A percentile compares a stretch with the other conserved stretches of the same genome.
phyloP scores from a whole-genome alignment of 2,329 filamentous ascomycete species.

The Dichotomopilus funicola region DNA sequence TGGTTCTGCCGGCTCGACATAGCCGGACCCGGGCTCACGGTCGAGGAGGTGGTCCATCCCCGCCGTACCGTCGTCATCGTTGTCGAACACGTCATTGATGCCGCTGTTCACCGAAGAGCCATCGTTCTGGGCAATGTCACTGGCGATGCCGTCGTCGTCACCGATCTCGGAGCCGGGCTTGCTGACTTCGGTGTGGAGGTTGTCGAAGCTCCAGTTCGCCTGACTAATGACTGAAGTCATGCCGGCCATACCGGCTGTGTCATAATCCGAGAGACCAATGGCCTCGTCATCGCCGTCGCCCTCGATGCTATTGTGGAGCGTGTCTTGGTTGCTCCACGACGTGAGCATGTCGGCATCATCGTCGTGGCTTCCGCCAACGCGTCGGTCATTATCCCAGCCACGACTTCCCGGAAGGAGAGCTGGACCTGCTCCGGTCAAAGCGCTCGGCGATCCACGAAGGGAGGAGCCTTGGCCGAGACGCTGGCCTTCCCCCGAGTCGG shows the following conservation, averaged over 20 bases:
- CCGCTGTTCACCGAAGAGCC: constrained; percentile 28
- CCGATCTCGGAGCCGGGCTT: constrained; percentile 26
- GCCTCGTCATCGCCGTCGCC: constrained; percentile 36
- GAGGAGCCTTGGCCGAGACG: constrained; percentile 79
- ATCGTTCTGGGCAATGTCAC: constrained; percentile 34
- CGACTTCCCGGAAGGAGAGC: constrained; percentile 58
- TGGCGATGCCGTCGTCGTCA: constrained; percentile 29
- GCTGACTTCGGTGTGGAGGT: constrained; percentile 25
- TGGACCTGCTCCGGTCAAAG: constrained; percentile 71
- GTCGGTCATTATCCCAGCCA: constrained; percentile 45
- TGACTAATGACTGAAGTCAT: constrained; percentile 23
- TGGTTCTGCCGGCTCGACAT: constrained; percentile 19
- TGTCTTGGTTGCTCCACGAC: constrained; percentile 14
- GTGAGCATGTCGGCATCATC: constrained; percentile 18
- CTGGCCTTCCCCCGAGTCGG: constrained; percentile 68
- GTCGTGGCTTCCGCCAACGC: constrained; percentile 22
- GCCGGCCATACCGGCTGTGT: constrained; percentile 24
- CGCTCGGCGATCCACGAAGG: constrained; percentile 87
- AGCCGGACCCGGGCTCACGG: constrained; percentile 22
- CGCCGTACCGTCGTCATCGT: background rate
- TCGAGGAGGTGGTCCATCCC: constrained; percentile 27
- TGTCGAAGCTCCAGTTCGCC: constrained; percentile 42
- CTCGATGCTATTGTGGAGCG: constrained; percentile 24
- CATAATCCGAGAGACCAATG: constrained; percentile 35
- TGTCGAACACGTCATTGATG: constrained; percentile 16